These are phyloP conservation scores for Hirschioporus abietinus DNA, from an alignment of 768 basidiomycete species.

Conservation along the genomic window DNA sequence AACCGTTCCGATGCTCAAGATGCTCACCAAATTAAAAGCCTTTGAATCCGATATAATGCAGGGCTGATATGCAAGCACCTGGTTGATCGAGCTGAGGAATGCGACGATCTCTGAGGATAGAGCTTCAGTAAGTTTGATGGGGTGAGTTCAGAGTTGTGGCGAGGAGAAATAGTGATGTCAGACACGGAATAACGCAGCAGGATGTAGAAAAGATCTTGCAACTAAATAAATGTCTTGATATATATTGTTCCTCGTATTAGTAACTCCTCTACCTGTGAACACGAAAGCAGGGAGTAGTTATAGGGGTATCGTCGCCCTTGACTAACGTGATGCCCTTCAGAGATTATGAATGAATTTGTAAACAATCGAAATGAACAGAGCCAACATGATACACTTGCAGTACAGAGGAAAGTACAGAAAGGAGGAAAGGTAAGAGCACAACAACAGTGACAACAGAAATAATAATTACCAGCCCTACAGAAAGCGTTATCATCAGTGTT, in stretches of 20 bases:
- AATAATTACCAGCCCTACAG: slow-evolving; percentile 1
- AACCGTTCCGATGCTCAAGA: neutral
- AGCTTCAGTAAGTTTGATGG: neutral
- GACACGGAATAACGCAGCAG: neutral
- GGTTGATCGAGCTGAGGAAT: neutral
- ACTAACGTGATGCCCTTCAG: neutral
- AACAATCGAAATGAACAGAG: neutral
- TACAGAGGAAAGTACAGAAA: neutral
- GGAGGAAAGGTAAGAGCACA: neutral
- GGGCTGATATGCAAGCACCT: neutral
- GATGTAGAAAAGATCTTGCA: neutral
- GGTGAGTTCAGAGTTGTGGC: no score
- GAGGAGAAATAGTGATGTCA: neutral
- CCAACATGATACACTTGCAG: slow-evolving; percentile 3
- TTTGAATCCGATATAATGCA: neutral
- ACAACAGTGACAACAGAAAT: slow-evolving; percentile 1
- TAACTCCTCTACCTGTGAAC: slow-evolving; percentile 2
- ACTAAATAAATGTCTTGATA: neutral
- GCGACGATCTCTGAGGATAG: neutral
- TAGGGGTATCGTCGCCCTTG: neutral
- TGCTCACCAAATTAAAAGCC: neutral
- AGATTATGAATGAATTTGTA: neutral
- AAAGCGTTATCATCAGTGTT: neutral
- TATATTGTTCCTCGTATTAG: neutral
- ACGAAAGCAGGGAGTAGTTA: neutral